Evolutionary conservation across 192 early-diverging fungal genomes (phyloP).

Genomic region (Backusella macrospora): DNA sequence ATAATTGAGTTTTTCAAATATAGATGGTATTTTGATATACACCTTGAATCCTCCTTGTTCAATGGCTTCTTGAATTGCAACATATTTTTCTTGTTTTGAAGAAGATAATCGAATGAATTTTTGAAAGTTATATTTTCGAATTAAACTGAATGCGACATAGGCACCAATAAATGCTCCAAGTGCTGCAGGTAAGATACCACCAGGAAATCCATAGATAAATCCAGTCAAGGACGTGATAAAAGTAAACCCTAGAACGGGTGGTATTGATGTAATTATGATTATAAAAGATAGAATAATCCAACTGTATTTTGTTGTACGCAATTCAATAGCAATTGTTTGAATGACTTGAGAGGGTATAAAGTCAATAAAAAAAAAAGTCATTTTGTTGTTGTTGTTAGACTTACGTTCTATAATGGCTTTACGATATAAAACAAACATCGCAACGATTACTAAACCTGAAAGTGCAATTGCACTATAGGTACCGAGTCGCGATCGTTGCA

Average conservation of each 20-base stretch:
- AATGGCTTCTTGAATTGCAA: constrained; percentile 38
- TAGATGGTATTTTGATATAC: neutral
- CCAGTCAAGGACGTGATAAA: constrained; percentile 44
- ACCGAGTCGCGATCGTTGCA: constrained; percentile 6
- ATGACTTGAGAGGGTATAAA: constrained; percentile 3
- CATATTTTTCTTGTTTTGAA: constrained; percentile 28
- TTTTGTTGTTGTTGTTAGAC: neutral
- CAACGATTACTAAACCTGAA: neutral
- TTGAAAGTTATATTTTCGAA: constrained; percentile 28
- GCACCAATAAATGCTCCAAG: constrained; percentile 42
- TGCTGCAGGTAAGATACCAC: constrained; percentile 50
- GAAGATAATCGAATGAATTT: constrained; percentile 24
- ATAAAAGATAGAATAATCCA: constrained; percentile 29
- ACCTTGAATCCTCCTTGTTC: constrained; percentile 38
- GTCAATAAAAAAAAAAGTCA: neutral
- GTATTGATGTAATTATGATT: constrained; percentile 46
- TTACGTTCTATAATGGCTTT: constrained; percentile 3
- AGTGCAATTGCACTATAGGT: neutral
- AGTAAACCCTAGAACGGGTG: constrained; percentile 53
- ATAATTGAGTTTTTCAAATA: neutral
- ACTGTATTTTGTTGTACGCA: constrained; percentile 24
- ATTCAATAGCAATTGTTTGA: constrained; percentile 24
- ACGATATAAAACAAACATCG: constrained; percentile 11
- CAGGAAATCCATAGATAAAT: constrained; percentile 57
- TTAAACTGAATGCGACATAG: constrained; percentile 27